Base-by-base conservation (phyloP, 108 stramenopile species). In the Mediolabrus comicus region DNA sequence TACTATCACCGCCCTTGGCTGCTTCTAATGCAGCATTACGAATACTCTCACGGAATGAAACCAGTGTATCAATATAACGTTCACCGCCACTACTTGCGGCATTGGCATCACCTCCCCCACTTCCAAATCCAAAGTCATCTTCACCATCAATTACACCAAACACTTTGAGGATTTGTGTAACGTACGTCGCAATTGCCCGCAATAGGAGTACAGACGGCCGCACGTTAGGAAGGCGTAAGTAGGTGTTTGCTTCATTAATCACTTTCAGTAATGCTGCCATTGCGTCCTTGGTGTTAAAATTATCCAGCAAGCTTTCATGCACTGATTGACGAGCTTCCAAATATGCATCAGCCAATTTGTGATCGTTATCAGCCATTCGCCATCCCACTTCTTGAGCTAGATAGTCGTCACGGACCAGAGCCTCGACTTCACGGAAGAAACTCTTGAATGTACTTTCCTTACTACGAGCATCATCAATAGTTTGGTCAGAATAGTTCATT, bases 401-500 rank as follows among this genome's bases (percentile, higher is more conserved):
- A 55, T 79, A 79, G 17, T 83, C 85, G 36, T 83, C 74, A 17
- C 98, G 77, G 16, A 92, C 66, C 5, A 89, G 74, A 9, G 97
- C 92, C 81, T 98, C 95, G 41, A 94, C 96, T 41, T 97, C 83
- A 30, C 86, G 88, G 79, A 99, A 98, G 72, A 98, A 98, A 58
- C 89, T 84, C 65, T 79, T 84, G 81, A 98, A 97, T 3, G 79
- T 82, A 27, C 83, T 84, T 71, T 99, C 99, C 61, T 83, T 92
- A n/a, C 76, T 82, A 30, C 88, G 79, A n/a, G 97, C 98, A 72
- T 96, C 86, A 61, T 85, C 84, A 75, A 98, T 97, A n/a, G 96
- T 97, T 52, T 97, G 83, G 63, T 97, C 97, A 10, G 89, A 83
- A 61, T 98, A 99, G 62, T 96, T 90, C 97, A 99, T 97, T 9